These are phyloP conservation scores for Knoxdaviesia capensis DNA, from an alignment of 2,329 filamentous ascomycete species.

Conservation along the genomic window DNA sequence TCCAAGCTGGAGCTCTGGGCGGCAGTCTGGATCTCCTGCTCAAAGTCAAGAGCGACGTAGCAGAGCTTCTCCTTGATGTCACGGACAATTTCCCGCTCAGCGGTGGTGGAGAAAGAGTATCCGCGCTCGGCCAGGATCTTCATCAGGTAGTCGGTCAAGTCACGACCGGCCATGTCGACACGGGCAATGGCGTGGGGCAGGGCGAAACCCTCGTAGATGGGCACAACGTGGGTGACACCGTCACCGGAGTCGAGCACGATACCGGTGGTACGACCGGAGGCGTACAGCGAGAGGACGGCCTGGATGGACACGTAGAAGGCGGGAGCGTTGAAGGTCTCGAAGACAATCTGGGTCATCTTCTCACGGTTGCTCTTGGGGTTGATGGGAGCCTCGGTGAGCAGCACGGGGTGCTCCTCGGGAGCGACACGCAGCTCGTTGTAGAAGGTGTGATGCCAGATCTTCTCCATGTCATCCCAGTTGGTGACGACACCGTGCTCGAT, in stretches of 20 bases:
- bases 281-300: conserved; percentile 97
- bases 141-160: conserved; percentile 99
- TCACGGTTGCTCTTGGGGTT: conserved; percentile 99
- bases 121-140: conserved; percentile 99
- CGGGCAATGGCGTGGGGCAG: conserved; percentile 98
- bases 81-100: conserved; percentile 99
- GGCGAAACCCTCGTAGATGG: conserved; percentile 99
- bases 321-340: conserved; percentile 99
- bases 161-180: conserved; percentile 99
- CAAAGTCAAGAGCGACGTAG: conserved; percentile 99
- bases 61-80: conserved; percentile 99
- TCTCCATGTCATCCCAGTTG: conserved; percentile 99
- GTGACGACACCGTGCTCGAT: conserved; percentile 99
- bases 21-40: conserved; percentile 99
- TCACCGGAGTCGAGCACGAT: conserved; percentile 99
- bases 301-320: conserved; percentile 99
- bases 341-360: conserved; percentile 99
- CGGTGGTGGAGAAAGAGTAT: conserved; percentile 98
- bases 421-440: conserved; percentile 99
- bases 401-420: conserved; percentile 98
- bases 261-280: conserved; percentile 99
- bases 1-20: conserved; percentile 96
- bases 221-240: conserved; percentile 99
- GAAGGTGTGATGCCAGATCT: conserved; percentile 99
- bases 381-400: conserved; percentile 98